Percentiles rank a stretch among this genome's conserved stretches.
Evolutionary conservation across 2,329 filamentous ascomycete species (phyloP).

Genomic region (Fusarium agapanthi): DNA sequence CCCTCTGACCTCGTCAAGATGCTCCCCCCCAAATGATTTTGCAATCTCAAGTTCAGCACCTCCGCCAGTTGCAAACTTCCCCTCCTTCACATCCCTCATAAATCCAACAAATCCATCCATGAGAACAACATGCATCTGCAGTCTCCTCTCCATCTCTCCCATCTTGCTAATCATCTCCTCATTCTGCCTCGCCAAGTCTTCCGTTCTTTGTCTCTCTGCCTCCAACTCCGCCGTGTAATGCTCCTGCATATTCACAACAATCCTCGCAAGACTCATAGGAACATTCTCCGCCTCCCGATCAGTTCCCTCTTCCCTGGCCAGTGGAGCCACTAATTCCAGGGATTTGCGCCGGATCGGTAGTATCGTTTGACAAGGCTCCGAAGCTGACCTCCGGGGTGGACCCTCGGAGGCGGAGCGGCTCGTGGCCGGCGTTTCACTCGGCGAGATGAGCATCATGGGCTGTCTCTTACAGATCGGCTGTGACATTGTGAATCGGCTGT

Average conservation of each 20-base stretch:
- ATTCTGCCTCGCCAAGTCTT: constrained; percentile 3
- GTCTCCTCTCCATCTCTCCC: constrained; percentile 13
- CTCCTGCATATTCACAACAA: constrained; percentile 36
- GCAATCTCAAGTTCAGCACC: constrained; percentile 19
- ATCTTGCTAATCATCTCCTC: neutral
- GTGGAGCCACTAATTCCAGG: too few relatives aligned
- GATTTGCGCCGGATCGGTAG: neutral
- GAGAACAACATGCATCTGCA: constrained; percentile 32
- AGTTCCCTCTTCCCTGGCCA: rapidly evolving
- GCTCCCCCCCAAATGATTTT: neutral
- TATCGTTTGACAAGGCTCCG: neutral
- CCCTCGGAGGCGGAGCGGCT: constrained; percentile 14
- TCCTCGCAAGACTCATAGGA: constrained; percentile 11
- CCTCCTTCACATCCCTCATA: constrained; percentile 31
- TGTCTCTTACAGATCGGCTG: neutral
- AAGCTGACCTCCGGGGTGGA: constrained; percentile 12
- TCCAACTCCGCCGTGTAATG: constrained; percentile 31
- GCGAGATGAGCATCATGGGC: constrained; percentile 3
- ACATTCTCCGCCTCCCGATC: neutral
- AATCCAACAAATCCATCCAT: constrained; percentile 34
- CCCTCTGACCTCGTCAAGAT: neutral
- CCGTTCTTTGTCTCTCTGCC: constrained; percentile 7
- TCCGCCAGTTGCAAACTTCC: neutral
- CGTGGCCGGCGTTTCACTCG: constrained; percentile 22
- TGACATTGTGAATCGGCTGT: neutral